These are phyloP conservation scores for Tephrocybe rancida DNA, from an alignment of 768 basidiomycete genomes.

Conservation along the genomic window DNA sequence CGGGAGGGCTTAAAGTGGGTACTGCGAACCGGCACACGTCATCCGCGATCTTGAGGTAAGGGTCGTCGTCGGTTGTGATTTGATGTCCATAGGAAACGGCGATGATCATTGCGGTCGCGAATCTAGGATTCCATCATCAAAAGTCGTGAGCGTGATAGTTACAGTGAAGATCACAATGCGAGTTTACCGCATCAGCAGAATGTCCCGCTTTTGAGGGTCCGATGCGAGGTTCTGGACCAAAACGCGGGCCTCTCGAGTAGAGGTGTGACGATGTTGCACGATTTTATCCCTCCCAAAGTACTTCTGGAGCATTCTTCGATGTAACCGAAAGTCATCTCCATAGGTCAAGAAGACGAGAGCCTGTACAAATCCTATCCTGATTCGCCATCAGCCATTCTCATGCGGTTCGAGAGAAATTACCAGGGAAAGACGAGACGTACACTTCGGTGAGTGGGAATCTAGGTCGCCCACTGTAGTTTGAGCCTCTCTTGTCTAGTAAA, in stretches of 20 bases:
- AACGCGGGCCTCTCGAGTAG: constrained; percentile 30
- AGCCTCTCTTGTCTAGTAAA: constrained; percentile 26
- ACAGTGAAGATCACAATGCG: constrained; percentile 1
- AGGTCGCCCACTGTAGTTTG: constrained; percentile 26
- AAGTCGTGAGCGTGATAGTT: not conserved
- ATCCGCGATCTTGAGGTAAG: constrained; percentile 21
- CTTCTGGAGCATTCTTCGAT: constrained; percentile 20
- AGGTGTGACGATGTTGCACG: constrained; percentile 23
- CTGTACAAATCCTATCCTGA: constrained; percentile 18
- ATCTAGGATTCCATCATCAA: constrained; percentile 12
- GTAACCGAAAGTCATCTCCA: too few species aligned
- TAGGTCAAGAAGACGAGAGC: constrained; percentile 20
- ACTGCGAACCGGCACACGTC: constrained; percentile 12
- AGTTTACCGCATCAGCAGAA: constrained; percentile 5
- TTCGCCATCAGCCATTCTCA: not conserved
- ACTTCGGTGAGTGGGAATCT: constrained; percentile 16
- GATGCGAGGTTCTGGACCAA: constrained; percentile 30
- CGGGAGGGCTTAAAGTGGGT: constrained; percentile 17
- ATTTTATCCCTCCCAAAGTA: constrained; percentile 23
- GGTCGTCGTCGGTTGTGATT: constrained; percentile 24
- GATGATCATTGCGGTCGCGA: constrained; percentile 23
- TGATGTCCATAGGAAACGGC: constrained; percentile 24
- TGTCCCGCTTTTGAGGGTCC: constrained; percentile 19
- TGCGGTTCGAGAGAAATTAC: not conserved
- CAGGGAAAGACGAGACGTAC: constrained; percentile 14